Conservation (phyloP, 352 stramenopile genomes). For the Peronosclerospora sorghi region DNA sequence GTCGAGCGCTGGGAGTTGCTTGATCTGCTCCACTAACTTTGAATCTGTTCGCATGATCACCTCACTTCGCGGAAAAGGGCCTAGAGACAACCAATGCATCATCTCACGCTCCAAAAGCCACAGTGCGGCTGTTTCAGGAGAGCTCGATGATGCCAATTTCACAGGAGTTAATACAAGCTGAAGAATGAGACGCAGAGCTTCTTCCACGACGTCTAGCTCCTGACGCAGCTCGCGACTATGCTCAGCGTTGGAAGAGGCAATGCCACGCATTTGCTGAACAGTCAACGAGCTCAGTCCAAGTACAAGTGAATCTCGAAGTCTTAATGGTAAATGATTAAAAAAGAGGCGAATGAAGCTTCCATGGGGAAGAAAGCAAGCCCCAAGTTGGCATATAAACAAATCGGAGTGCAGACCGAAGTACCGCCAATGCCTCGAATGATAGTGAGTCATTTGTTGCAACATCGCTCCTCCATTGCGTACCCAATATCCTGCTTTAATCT, state of each 20-base stretch:
- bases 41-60: conserved; percentile 50
- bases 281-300: conserved; percentile 7
- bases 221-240: conserved; percentile 24
- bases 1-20: conserved; percentile 35
- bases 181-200: conserved; percentile 47
- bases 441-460: conserved; percentile 72
- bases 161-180: conserved; percentile 51
- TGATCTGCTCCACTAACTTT: conserved; percentile 70
- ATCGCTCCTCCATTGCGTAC: conserved; percentile 71
- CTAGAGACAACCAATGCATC: conserved; percentile 67
- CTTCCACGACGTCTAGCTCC: conserved; percentile 44
- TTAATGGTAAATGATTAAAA: conserved; percentile 41
- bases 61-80: conserved; percentile 58
- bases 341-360: conserved; percentile 47
- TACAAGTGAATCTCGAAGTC: conserved; percentile 13
- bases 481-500: conserved; percentile 70
- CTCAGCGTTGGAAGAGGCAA: conserved; percentile 7
- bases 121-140: conserved; percentile 18
- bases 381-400: conserved; percentile 55
- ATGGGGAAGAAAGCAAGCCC: conserved; percentile 34
- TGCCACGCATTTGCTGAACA: neutral
- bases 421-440: conserved; percentile 74
- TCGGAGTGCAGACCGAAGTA: conserved; percentile 67
- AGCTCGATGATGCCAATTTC: conserved; percentile 26
- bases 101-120: conserved; percentile 58